Percentiles rank a stretch among this genome's conserved stretches.
These are phyloP conservation scores for Aspergillus awamori DNA, from an alignment of 2,329 filamentous ascomycete species.

Conservation along the genomic window DNA sequence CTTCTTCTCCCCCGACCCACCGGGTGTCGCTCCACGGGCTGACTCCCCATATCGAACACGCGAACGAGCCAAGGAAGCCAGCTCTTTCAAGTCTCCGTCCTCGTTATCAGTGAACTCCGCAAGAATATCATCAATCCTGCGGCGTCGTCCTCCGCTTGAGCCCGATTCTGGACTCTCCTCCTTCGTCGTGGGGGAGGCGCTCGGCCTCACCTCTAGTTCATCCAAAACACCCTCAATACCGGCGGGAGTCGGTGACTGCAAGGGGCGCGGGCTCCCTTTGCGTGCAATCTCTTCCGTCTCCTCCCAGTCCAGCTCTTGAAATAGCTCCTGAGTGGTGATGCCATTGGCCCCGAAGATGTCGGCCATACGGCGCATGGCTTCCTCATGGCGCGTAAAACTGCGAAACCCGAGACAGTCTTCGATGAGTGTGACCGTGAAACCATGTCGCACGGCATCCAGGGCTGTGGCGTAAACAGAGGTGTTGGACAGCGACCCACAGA, in stretches of 20 bases:
- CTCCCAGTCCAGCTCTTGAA: constrained; percentile 50
- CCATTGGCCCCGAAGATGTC: constrained; percentile 74
- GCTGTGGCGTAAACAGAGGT: constrained; percentile 89
- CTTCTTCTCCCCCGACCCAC: constrained; percentile 18
- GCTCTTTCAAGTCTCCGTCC: constrained; percentile 22
- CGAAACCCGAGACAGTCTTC: constrained; percentile 88
- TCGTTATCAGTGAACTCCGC: constrained; percentile 21
- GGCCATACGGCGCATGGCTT: constrained; percentile 70
- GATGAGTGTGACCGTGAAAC: constrained; percentile 81
- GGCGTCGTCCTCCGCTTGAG: constrained; percentile 9
- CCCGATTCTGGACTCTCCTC: constrained; percentile 16
- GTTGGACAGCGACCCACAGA: constrained; percentile 85
- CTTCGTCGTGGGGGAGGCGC: constrained; percentile 13
- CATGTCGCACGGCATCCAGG: constrained; percentile 84
- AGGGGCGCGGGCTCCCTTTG: constrained; percentile 19
- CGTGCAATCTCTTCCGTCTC: constrained; percentile 44
- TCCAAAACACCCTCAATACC: constrained; percentile 42
- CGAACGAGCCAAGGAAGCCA: constrained; percentile 24
- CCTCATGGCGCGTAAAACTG: constrained; percentile 67
- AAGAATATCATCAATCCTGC: constrained; percentile 17
- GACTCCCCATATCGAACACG: constrained; percentile 22
- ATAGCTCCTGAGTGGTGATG: constrained; percentile 62
- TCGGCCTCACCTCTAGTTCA: constrained; percentile 34
- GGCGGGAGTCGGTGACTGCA: constrained; percentile 25
- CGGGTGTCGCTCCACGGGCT: neutral